Evolutionary conservation across 225 moss, liverwort and hornwort species (phyloP).

Genomic region (Polytrichum formosum): DNA sequence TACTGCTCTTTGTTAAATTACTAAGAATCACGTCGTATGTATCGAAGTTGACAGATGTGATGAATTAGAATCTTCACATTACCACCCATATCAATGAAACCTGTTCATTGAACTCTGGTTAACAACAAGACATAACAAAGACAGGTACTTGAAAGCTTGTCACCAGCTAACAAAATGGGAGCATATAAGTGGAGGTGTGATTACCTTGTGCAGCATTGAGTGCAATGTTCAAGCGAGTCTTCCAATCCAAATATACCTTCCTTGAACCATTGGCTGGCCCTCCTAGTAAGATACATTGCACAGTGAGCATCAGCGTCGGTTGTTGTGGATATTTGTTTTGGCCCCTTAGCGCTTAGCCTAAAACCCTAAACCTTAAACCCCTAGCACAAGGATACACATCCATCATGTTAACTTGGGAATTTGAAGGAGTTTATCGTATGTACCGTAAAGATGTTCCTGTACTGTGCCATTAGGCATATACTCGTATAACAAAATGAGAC

Average conservation of each 20-base stretch:
- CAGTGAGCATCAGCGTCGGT: no score
- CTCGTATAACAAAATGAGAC: conserved; percentile 33
- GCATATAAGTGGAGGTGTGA: background rate
- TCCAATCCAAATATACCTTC: conserved; percentile 23
- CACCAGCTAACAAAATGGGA: background rate
- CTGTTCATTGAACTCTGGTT: no score
- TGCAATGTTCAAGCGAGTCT: conserved; percentile 29
- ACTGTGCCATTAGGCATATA: conserved; percentile 40
- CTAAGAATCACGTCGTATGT: no score
- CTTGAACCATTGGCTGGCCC: background rate
- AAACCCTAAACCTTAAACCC: background rate
- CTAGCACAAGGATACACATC: conserved; percentile 12
- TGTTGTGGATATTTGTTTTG: no score
- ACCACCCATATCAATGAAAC: no score
- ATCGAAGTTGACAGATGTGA: background rate
- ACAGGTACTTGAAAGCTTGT: background rate
- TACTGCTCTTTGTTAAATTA: no score
- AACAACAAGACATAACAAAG: background rate
- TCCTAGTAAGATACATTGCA: no score
- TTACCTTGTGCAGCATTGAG: conserved; percentile 36
- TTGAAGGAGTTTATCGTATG: no score
- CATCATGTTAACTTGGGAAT: background rate
- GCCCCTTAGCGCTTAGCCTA: no score
- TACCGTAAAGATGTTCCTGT: conserved; percentile 33
- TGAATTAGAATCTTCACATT: background rate